Evolutionary conservation across 1,139 yeast species (phyloP).

Genomic region (Spencermartinsiella ligniputridi): DNA sequence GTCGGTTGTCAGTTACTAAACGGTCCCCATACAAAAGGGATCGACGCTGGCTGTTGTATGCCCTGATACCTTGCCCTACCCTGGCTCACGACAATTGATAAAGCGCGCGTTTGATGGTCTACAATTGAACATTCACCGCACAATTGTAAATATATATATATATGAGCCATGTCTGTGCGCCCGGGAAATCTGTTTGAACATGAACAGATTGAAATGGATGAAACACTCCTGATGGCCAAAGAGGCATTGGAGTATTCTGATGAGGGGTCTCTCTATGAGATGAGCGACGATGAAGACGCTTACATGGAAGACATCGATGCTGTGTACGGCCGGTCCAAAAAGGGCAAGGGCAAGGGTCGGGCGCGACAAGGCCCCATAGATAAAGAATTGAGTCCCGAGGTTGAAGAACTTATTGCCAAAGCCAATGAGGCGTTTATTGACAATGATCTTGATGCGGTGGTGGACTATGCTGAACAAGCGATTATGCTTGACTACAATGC

Average conservation of each 20-base stretch:
- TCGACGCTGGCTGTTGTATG: neutral
- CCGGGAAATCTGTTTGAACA: constrained; percentile 4
- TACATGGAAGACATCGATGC: constrained; percentile 3
- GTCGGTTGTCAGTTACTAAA: too few species aligned
- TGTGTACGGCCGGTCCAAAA: neutral
- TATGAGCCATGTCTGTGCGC: neutral
- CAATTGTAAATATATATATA: too few species aligned
- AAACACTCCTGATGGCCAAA: neutral
- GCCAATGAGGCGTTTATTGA: constrained; percentile 15
- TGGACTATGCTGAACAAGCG: constrained; percentile 63
- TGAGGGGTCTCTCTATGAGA: neutral
- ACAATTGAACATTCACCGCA: too few species aligned
- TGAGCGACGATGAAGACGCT: constrained; percentile 2
- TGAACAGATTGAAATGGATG: neutral
- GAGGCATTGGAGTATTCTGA: neutral
- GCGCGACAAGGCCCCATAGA: constrained; percentile 5
- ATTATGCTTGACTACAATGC: constrained; percentile 72
- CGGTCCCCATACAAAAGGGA: too few species aligned
- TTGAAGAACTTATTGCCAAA: constrained; percentile 14
- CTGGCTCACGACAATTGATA: neutral
- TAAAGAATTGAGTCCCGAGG: constrained; percentile 18
- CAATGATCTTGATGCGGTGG: constrained; percentile 58
- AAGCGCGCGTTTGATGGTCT: too few species aligned
- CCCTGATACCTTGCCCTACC: constrained; percentile 7
- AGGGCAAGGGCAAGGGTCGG: constrained; percentile 5